Evolutionary conservation across 495 filamentous ascomycete species (phyloP).

Genomic region (Penicillium angulare): DNA sequence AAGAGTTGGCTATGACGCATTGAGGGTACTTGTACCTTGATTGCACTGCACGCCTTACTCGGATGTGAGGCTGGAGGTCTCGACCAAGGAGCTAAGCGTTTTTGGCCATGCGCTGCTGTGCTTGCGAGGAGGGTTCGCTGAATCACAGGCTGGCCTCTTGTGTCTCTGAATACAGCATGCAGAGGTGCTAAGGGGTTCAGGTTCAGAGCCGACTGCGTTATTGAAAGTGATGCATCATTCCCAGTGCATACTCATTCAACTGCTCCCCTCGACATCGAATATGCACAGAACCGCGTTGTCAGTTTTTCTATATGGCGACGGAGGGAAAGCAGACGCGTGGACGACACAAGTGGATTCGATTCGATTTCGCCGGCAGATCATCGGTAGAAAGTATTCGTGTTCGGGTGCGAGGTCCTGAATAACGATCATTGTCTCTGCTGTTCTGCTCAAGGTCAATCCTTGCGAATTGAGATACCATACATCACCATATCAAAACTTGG

Average conservation of each 20-base stretch:
- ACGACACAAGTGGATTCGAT: neutral
- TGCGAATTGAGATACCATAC: no score
- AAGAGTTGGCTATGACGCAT: neutral
- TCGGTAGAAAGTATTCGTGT: no score
- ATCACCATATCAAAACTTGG: no score
- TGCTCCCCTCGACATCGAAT: neutral
- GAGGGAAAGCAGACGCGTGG: neutral
- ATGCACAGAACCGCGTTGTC: neutral
- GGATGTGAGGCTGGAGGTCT: neutral
- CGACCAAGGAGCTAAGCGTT: neutral
- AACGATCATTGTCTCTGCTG: neutral
- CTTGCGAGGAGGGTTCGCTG: neutral
- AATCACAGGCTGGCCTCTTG: no score
- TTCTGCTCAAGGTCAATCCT: neutral
- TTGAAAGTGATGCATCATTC: no score
- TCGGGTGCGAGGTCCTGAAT: no score
- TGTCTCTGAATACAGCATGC: no score
- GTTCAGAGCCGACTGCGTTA: no score
- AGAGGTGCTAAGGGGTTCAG: neutral
- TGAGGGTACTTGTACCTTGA: neutral
- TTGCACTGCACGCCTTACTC: neutral
- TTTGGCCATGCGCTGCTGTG: no score
- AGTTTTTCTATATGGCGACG: neutral
- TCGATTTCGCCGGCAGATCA: neutral
- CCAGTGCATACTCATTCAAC: no score